Base-by-base conservation (phyloP, 2,329 filamentous ascomycete genomes). In the Pseudogymnoascus sp. region DNA sequence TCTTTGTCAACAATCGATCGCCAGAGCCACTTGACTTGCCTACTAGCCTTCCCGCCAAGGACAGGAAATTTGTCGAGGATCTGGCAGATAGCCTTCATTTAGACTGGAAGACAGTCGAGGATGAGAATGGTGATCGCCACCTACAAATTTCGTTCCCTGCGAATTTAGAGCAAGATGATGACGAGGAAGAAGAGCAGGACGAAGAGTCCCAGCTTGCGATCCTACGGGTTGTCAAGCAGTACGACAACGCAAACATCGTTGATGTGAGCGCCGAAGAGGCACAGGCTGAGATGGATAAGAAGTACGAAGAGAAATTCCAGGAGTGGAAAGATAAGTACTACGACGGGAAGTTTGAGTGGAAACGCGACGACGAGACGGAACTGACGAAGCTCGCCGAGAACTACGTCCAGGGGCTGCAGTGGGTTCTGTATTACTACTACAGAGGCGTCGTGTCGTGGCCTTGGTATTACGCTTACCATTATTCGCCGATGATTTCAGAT, bases 381-480 rank as follows among this genome's bases (percentile, higher is more conserved):
- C 82, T 97, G 72, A 87, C 81, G 62, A 87, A 89, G 67, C 80
- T 99, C 65, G 89, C 91, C 26, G 92, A 97, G 76, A 99, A 97
- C 76, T 99, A 99, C 71, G 92, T 99, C 6, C 91, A 99, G 77
- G 95, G 95, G 66, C 79, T 99, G 65, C 95, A 99, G 75, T 99
- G 95, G 96, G 95, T 99, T 47, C 80, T 99, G 60, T 97, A 89
- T 76, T 99, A 99, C 79, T 99, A 99, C 77, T 99, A 99, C 78
- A 88, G 88, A 62, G 95, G 95, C 66, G 95, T 99, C 65, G 95
- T 91, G 15, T 97, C 93, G 11, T 99, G 95, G 95, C 92, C 95
- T 13, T 99, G 95, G 95, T 99, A 90, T 78, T 99, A 97, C 76
- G 82, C 83, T 65, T 99, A 96, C 76, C 96, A 99, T 77, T 99